These are phyloP conservation scores for Cyanophora paradoxa DNA, from an alignment of 78 protist genomes.

Conservation along the genomic window DNA sequence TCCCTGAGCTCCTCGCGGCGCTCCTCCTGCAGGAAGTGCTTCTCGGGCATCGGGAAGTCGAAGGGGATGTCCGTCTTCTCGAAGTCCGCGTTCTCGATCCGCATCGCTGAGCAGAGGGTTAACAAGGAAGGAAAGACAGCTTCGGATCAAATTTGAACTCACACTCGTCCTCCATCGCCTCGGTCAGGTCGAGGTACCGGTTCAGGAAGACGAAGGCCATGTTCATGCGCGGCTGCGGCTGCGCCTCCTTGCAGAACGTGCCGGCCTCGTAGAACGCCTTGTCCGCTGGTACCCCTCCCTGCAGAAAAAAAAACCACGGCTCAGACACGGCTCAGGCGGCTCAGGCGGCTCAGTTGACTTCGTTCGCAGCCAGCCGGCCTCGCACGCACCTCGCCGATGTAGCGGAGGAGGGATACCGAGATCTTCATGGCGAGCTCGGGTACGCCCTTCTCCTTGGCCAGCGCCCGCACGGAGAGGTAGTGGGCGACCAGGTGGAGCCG, in stretches of 20 bases:
- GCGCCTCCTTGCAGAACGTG: conserved; percentile 8
- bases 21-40: not conserved
- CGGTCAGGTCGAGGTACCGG: conserved; percentile 55
- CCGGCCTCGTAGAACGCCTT: conserved; percentile 73
- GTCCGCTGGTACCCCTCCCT: conserved; percentile 78
- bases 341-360: no score
- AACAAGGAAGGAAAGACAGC: no score
- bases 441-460: not conserved
- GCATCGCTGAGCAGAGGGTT: not conserved
- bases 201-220: conserved; percentile 51
- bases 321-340: no score
- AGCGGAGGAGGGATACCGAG: conserved; percentile 29
- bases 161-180: conserved; percentile 60
- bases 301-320: no score
- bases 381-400: conserved; percentile 4
- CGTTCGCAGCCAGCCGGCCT: no score
- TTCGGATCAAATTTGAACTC: no score
- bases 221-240: not conserved
- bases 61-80: conserved; percentile 55
- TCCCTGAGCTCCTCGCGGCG: conserved; percentile 22
- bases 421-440: not conserved
- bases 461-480: not conserved
- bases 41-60: conserved; percentile 29
- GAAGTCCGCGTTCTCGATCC: conserved; percentile 48
- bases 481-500: not conserved